Base-by-base conservation (phyloP, 768 basidiomycete genomes). In the Lepiota brunneoincarnata region DNA sequence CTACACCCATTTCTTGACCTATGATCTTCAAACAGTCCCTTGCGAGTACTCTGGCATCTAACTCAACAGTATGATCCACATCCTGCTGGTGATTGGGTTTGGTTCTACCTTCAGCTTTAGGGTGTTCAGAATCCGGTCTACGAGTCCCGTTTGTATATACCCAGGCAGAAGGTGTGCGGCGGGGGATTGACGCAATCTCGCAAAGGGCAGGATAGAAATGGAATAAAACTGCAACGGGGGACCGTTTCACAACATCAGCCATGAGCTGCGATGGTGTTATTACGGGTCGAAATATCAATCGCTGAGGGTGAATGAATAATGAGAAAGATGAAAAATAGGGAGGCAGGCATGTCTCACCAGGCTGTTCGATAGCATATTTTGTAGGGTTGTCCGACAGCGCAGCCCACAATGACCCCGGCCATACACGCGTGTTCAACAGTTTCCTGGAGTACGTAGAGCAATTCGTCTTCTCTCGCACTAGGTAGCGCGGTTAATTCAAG, bases 401-500 rank as follows among this genome's bases (percentile, higher is more conserved):
- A 0, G 89, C 87, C 86, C 87, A 90, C 6, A 93, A 68, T 2
- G 84, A 83, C 2, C 89, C 89, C 11, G 84, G 74, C 82, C 83
- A 89, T 9, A 97, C 69, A n/a, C 76, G 76, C 18, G 94, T 71
- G 34, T 80, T 77, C 11, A 83, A 73, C n/a, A 98, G 72, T 57
- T 91, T 90, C n/a, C 38, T 81, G 81, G 11, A 98, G 70, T 23
- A 93, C 80, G 63, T 94, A 96, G 1, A 95, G 66, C 12, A 98
- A 64, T 61, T 98, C 96, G 61, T 96, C 93, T 67, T 98, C 93
- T 21, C 92, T 80, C 0, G 84, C 81, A 51, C 94, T 94, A 38
- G 0, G 28, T 18, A 34, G 42, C 15, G 5, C n/a, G 23, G 3
- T 44, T 9, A 43, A 11, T 31, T 34, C 23, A 3, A 24, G 18